Base-by-base conservation (phyloP, 2,329 filamentous ascomycete genomes). In the Xylariaceae sp. region DNA sequence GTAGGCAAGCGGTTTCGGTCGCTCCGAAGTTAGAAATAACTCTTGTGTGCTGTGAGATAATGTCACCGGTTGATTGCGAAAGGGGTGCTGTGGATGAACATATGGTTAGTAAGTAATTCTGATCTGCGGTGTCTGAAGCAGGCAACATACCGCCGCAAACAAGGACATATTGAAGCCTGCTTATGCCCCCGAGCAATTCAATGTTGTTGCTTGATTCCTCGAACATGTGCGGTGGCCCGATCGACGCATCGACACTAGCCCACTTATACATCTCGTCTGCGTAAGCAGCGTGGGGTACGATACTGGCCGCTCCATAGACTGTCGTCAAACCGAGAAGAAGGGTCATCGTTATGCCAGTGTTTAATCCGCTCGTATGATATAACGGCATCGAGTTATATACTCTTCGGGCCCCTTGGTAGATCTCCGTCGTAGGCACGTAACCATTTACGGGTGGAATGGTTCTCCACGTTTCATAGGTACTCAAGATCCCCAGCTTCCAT, bases 241-340 rank as follows among this genome's bases (percentile, higher is more conserved):
- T 59, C 7, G 63, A 65, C 5, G 56, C 63, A 40, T 65, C 63
- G 1, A 65, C 63, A n/a, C 50, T 49, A n/a, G 57, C 51, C 29
- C 61, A 56, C n/a, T 62, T 61, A 44, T 65, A 61, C 46, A 66
- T 63, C 14, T 63, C 61, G 48, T 66, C 63, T 6, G 60, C 61
- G 51, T 65, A 65, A 20, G 52, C 62, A 18, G 62, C 52, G 48
- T 65, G 52, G 3, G 60, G 57, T 44, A 62, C 42, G n/a, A 65
- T 54, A 19, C 54, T 47, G 26, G 63, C 50, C 18, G 60, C 52
- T 2, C 63, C 63, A 20, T 58, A 64, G 9, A 65, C 64, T 41
- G 58, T 53, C n/a, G 59, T 66, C 12, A 67, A 57, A 19, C 63
- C 64, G 21, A 62, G 51, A 42, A 52, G 43, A 2, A 52, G 42